phyloP scores from a whole-genome alignment of 2,329 filamentous ascomycete genomes.

The Colletotrichum euphorbiae region DNA sequence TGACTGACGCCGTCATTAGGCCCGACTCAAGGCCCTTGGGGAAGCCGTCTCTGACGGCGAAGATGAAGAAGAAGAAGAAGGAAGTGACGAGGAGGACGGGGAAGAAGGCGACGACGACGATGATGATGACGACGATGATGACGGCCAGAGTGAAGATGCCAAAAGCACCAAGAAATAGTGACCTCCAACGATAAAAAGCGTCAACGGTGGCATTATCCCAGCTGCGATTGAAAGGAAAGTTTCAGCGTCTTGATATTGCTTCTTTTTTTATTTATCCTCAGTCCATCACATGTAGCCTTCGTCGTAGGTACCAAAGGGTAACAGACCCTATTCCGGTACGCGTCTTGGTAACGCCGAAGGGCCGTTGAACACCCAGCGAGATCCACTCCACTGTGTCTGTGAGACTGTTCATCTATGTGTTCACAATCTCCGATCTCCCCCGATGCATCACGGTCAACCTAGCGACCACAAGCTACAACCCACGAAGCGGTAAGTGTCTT shows the following conservation, averaged over 20 bases:
- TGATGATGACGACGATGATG: slow-evolving; percentile 40
- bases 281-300: background rate
- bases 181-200: background rate
- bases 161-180: slow-evolving; percentile 29
- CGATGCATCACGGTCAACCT: no score
- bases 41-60: slow-evolving; percentile 82
- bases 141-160: slow-evolving; percentile 31
- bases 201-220: background rate
- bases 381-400: no score
- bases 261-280: background rate
- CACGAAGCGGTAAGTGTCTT: no score
- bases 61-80: slow-evolving; percentile 69
- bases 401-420: no score
- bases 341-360: no score
- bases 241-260: background rate
- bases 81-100: slow-evolving; percentile 66
- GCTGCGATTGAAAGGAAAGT: background rate
- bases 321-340: no score
- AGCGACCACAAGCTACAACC: no score
- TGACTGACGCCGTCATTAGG: slow-evolving; percentile 48
- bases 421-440: no score
- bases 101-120: slow-evolving; percentile 47
- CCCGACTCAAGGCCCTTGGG: slow-evolving; percentile 73
- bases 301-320: no score
- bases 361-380: no score